These are phyloP conservation scores for Cryptosporidium tyzzeri DNA, from an alignment of 169 alveolate genomes.

Conservation along the genomic window DNA sequence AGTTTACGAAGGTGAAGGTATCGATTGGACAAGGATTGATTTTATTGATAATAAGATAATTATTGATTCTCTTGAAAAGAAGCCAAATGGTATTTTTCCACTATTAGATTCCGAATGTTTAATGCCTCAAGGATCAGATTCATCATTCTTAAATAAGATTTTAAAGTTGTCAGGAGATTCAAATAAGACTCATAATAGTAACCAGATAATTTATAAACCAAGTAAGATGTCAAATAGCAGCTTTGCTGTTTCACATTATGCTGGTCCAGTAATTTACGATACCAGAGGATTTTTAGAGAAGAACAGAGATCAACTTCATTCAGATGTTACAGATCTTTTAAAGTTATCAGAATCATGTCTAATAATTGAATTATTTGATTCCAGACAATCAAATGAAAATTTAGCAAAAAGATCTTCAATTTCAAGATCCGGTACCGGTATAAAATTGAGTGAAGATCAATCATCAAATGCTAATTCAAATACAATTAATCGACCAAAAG, in stretches of 20 bases:
- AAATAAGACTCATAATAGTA: neutral
- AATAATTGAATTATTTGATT: conserved; percentile 77
- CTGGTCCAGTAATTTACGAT: conserved; percentile 85
- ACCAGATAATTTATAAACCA: conserved; percentile 45
- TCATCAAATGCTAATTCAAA: conserved; percentile 10
- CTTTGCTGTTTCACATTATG: conserved; percentile 84
- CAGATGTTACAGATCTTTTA: conserved; percentile 78
- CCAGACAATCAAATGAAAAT: neutral
- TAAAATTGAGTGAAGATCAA: neutral
- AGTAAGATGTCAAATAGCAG: conserved; percentile 63
- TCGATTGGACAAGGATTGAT: conserved; percentile 85
- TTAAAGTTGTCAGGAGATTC: conserved; percentile 13
- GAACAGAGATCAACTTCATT: conserved; percentile 84
- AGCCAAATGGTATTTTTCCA: conserved; percentile 80
- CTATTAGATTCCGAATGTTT: conserved; percentile 83
- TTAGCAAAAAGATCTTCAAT: conserved; percentile 25
- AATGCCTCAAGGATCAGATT: conserved; percentile 82
- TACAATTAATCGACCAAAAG: conserved; percentile 38
- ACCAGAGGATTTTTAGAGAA: conserved; percentile 84
- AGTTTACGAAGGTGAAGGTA: conserved; percentile 86
- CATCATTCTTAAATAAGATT: conserved; percentile 78
- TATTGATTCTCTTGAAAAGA: conserved; percentile 88
- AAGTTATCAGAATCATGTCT: conserved; percentile 62
- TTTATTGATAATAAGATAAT: conserved; percentile 86
- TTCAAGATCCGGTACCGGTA: conserved; percentile 44